Percentiles rank a stretch among this genome's conserved stretches.
phyloP scores from a whole-genome alignment of 208 protist species.

The Leishmania major region DNA sequence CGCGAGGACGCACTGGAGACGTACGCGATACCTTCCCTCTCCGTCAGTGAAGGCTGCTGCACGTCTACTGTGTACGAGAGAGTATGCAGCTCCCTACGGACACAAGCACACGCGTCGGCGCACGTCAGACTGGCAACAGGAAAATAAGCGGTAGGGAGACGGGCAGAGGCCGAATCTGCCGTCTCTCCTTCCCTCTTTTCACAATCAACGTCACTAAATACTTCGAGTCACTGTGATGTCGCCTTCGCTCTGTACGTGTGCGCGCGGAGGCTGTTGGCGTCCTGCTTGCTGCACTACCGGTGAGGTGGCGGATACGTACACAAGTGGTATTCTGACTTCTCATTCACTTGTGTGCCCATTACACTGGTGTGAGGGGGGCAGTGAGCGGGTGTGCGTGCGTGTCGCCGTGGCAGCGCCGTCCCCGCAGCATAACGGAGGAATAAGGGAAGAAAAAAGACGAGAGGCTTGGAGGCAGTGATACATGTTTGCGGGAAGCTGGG shows the following conservation, averaged over 20 bases:
- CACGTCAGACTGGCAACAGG: neutral
- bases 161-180: neutral
- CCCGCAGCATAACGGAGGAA: neutral
- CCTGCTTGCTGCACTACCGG: neutral
- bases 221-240: neutral
- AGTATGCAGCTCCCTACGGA: neutral
- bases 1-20: neutral
- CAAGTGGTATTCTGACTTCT: neutral
- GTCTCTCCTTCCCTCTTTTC: neutral
- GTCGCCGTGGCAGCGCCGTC: neutral
- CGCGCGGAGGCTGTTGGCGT: neutral
- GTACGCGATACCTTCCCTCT: neutral
- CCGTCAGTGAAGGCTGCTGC: neutral
- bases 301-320: neutral
- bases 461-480: slow-evolving; percentile 5
- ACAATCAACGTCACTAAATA: neutral
- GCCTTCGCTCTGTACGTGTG: neutral
- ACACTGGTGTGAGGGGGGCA: neutral
- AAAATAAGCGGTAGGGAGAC: neutral
- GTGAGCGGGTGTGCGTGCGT: neutral
- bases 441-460: neutral
- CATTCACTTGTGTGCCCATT: neutral
- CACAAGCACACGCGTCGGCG: neutral
- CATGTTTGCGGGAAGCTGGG: neutral
- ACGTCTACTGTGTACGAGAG: neutral